phyloP scores from a whole-genome alignment of 805 yeast genomes.

The Suhomyces faveliae region DNA sequence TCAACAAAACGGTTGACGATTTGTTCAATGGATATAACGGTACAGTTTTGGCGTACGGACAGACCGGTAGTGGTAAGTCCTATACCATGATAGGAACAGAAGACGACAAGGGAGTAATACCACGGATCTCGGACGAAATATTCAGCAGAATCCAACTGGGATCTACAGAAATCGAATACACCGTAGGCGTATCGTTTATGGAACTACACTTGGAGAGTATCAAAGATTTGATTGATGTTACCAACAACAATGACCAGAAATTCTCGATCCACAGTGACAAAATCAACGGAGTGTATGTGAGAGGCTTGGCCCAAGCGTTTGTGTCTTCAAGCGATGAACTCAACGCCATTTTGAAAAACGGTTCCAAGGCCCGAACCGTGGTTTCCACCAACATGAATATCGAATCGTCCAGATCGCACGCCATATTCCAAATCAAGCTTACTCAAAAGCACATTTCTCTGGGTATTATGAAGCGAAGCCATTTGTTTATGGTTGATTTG shows the following conservation, averaged over 20 bases:
- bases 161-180: conserved; percentile 54
- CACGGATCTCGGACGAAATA: conserved; percentile 65
- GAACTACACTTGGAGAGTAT: conserved; percentile 81
- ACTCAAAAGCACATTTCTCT: conserved; percentile 55
- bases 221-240: conserved; percentile 59
- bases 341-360: conserved; percentile 54
- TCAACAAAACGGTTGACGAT: conserved; percentile 64
- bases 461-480: conserved; percentile 62
- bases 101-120: conserved; percentile 57
- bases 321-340: conserved; percentile 62
- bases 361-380: conserved; percentile 53
- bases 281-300: conserved; percentile 63
- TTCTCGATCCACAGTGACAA: conserved; percentile 64
- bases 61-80: conserved; percentile 75
- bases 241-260: conserved; percentile 22
- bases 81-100: conserved; percentile 72
- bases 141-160: conserved; percentile 53
- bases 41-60: conserved; percentile 76
- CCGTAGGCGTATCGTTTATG: conserved; percentile 68
- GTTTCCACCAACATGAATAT: conserved; percentile 68
- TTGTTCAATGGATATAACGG: conserved; percentile 75
- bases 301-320: conserved; percentile 62
- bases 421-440: conserved; percentile 68
- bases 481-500: conserved; percentile 72
- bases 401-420: conserved; percentile 77